A percentile compares a stretch with the other conserved stretches of the same genome.
phyloP scores from a whole-genome alignment of 768 basidiomycete species.

The Pleurotus tuoliensis region DNA sequence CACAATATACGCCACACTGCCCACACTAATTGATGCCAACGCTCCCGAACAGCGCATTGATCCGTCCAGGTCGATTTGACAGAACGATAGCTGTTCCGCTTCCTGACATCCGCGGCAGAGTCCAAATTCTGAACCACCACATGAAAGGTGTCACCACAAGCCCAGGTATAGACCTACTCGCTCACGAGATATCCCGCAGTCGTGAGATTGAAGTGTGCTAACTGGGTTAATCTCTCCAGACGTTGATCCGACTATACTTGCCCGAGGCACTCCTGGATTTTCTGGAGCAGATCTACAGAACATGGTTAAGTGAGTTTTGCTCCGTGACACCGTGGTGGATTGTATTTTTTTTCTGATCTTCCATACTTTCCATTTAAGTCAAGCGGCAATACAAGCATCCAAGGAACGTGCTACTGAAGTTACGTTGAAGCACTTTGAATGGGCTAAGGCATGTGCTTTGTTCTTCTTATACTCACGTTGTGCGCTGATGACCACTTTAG shows the following conservation, averaged over 20 bases:
- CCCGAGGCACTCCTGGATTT: constrained; percentile 93
- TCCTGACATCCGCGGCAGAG: constrained; percentile 90
- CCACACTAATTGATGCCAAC: constrained; percentile 6
- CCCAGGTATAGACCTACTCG: constrained; percentile 35
- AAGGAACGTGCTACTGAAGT: constrained; percentile 77
- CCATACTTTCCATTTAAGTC: constrained; percentile 29
- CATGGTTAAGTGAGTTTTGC: constrained; percentile 79
- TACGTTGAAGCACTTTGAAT: constrained; percentile 83
- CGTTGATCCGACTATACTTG: constrained; percentile 84
- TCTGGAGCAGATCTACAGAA: constrained; percentile 97
- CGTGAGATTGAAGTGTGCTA: constrained; percentile 10
- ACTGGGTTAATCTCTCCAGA: constrained; percentile 33
- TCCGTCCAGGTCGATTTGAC: constrained; percentile 96
- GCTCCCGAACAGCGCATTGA: constrained; percentile 64
- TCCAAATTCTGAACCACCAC: constrained; percentile 92
- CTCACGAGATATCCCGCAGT: constrained; percentile 3
- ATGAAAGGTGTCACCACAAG: constrained; percentile 74
- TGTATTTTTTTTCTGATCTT: not conserved
- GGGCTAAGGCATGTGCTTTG: constrained; percentile 74
- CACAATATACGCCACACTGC: not conserved
- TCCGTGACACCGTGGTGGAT: not conserved
- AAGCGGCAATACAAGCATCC: constrained; percentile 94
- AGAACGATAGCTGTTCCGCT: constrained; percentile 88
- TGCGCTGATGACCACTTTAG: constrained; percentile 28
- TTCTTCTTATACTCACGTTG: not conserved